Base-by-base conservation (phyloP, 768 basidiomycete genomes). In the Rhodotorula babjevae region DNA sequence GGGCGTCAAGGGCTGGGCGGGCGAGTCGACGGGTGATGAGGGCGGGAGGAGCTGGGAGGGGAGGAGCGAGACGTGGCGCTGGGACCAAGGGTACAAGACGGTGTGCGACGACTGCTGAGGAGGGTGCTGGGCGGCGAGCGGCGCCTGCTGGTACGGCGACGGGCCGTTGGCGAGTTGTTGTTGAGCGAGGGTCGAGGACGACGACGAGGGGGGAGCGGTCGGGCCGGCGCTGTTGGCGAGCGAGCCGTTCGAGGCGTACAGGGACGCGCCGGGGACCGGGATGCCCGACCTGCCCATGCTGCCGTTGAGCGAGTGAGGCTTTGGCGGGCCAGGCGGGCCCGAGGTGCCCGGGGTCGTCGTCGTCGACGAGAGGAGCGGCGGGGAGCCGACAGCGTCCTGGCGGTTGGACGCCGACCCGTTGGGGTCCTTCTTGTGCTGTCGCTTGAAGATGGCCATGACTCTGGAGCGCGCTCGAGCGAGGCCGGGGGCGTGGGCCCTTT, bases 11-110 rank as follows among this genome's bases (percentile, higher is more conserved):
- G 66, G 27, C 52, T 44, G 8, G 16, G 29, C n/a, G 58, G 61
- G 93, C 88, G 79, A 94, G 90, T 46, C 93, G 93, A 81, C 93
- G 94, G 1, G 93, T 91, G 6, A 88, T 87, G 2, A 90, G 88
- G 5, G 92, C 90, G 33, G 75, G 78, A 68, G 65, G 67, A 66
- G 71, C 59, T 67, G 59, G 0, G 71, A 71, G 6, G 91, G 88
- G 0, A 87, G 85, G 31, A 93, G 85, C 46, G 82, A 79, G 65
- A 93, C 86, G 14, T 89, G 87, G 21, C 89, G 87, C 58, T 89
- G 86, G 19, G 90, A 87, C 92, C 92, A 94, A 25, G 92, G 92
- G 79, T 88, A 93, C n/a, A 73, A 61, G 47, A 76, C 69, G 0
- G 69, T 73, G 42, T 68, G 74, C 11, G 63, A 62, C 47, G 36